Percentiles rank a stretch among this genome's conserved stretches.
Conservation (phyloP, 2,329 filamentous ascomycete species). For the Penicillium sp. region DNA sequence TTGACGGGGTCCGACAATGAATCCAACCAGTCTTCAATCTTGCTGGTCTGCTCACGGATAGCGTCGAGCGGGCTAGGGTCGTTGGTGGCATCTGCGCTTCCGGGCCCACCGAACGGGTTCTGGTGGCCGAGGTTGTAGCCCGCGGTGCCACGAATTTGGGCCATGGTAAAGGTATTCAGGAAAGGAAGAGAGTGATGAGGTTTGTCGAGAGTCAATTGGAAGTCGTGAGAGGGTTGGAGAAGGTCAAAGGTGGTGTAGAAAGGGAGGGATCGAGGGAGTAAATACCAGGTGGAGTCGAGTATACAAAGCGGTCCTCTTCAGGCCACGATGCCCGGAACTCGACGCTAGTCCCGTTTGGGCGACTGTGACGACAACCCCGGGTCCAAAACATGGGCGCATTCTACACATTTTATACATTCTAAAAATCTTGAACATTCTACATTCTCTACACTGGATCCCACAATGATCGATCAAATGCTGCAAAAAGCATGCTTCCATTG, state of each 20-base stretch:
- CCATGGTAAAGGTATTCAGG: constrained; percentile 41
- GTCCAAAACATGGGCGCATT: constrained; percentile 17
- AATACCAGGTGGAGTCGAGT: constrained; percentile 28
- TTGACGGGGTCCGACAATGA: constrained; percentile 86
- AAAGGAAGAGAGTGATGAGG: neutral
- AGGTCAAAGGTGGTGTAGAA: constrained; percentile 16
- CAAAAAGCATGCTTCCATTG: constrained; percentile 21
- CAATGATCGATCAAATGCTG: neutral
- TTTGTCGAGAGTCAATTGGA: neutral
- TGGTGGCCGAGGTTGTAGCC: constrained; percentile 82
- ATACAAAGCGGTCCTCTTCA: constrained; percentile 38
- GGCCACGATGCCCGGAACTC: constrained; percentile 48
- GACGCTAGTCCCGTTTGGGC: constrained; percentile 33
- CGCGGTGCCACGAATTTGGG: constrained; percentile 67
- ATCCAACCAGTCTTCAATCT: constrained; percentile 94
- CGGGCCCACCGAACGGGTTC: constrained; percentile 69
- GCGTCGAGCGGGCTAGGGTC: constrained; percentile 81
- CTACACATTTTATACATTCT: constrained; percentile 10
- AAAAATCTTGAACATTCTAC: constrained; percentile 10
- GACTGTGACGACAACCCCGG: constrained; percentile 33
- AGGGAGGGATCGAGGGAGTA: constrained; percentile 20
- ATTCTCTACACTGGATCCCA: constrained; percentile 12
- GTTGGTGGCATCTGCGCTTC: constrained; percentile 62
- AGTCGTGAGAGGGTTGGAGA: constrained; percentile 13
- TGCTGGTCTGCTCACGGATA: constrained; percentile 93